Base-by-base conservation (phyloP, 2,329 filamentous ascomycete genomes). In the Apiospora marii region DNA sequence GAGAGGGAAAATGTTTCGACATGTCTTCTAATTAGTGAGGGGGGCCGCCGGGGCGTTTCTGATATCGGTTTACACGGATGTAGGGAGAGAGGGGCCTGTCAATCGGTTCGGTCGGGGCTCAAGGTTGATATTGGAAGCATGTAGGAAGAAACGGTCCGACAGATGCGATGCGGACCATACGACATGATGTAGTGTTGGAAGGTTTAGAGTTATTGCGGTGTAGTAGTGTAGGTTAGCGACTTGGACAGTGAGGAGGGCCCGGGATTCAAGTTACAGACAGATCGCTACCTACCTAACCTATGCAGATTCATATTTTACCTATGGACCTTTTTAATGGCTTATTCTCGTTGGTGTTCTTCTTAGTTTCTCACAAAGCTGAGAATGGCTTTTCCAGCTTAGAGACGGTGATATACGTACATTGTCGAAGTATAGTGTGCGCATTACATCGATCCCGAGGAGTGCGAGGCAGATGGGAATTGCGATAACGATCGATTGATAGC, bases 141-240 rank as follows among this genome's bases (percentile, higher is more conserved):
- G 34, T 16, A 37, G 53, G 30, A 37, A 61, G 53, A 61, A 61
- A 61, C 53, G 19, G 2, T 61, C 27, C 27, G 51, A 30, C 8
- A 30, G 34, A 37, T 37, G 53, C 22, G 53, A 22, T 37, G 34
- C 19, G 30, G 6, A 37, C n/a, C 30, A n/a, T 22, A 22, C 53
- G 53, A 37, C 34, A 37, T 61, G 4, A 37, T 22, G 30, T 34
- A 30, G 27, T 58, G 27, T 19, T 34, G 30, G 30, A 37, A 37
- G 53, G 16, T 37, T 61, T 61, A 37, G 34, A 61, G 53, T 61
- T 61, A 16, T 61, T 7, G 53, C 53, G 27, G 16, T 37, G 53
- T 37, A n/a, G 30, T 61, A 61, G 51, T 58, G 51, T 58, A 58
- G 27, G 51, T 58, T 58, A 16, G 51, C 51, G 27, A 34, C 53